phyloP scores from a whole-genome alignment of 106 monocot species.

The Triglochin maritima region DNA sequence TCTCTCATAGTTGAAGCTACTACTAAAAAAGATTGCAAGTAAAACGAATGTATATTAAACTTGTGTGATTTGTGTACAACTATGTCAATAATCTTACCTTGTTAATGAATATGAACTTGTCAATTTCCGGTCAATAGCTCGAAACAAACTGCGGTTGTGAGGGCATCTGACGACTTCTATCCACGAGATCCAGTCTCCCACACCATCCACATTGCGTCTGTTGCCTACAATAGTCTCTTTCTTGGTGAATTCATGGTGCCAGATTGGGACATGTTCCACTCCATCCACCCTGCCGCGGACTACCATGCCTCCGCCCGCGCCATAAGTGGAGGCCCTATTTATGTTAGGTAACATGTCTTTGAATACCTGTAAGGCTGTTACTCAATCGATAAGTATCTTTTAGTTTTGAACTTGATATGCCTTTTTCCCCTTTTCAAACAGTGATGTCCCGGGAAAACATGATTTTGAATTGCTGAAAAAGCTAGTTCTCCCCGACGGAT shows the following conservation, averaged over 20 bases:
- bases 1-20: too few relatives aligned
- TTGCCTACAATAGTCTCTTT: constrained; percentile 81
- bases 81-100: too few relatives aligned
- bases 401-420: too few relatives aligned
- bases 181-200: constrained; percentile 88
- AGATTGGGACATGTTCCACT: constrained; percentile 99
- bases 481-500: constrained; percentile 88
- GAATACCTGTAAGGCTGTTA: too few relatives aligned
- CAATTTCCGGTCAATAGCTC: constrained; percentile 25
- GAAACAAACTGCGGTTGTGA: constrained; percentile 77
- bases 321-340: constrained; percentile 90
- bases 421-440: too few relatives aligned
- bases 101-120: neutral
- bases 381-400: too few relatives aligned
- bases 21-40: too few relatives aligned
- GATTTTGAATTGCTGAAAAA: constrained; percentile 76
- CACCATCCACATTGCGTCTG: constrained; percentile 92
- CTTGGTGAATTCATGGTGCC: constrained; percentile 97
- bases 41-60: too few relatives aligned
- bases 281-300: constrained; percentile 81
- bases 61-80: too few relatives aligned
- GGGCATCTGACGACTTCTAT: constrained; percentile 95
- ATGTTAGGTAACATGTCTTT: constrained; percentile 69
- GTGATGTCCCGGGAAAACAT: constrained; percentile 93
- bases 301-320: constrained; percentile 90